Evolutionary conservation across 371 early-diverging fungal genomes (phyloP).

Genomic region (Mucor lusitanicus): DNA sequence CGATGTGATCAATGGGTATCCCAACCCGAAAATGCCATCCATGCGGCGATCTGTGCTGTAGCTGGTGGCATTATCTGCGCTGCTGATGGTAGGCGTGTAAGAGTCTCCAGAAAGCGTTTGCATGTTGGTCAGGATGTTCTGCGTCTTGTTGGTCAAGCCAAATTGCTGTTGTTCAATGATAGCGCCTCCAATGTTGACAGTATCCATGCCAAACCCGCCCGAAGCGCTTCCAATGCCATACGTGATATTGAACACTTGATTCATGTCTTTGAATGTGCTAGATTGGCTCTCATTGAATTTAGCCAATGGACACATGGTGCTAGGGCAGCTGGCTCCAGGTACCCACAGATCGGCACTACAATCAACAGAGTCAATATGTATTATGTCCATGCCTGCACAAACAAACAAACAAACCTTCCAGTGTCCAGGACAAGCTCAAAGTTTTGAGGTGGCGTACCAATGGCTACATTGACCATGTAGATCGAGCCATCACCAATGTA

Average conservation of each 20-base stretch:
- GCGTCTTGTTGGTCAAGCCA: slow-evolving; percentile 20
- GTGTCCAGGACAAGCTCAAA: slow-evolving; percentile 40
- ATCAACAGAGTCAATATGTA: neutral
- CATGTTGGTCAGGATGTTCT: slow-evolving; percentile 24
- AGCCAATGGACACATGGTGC: slow-evolving; percentile 25
- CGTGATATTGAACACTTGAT: slow-evolving; percentile 19
- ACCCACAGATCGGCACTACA: slow-evolving; percentile 46
- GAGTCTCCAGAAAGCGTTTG: neutral
- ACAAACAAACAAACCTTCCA: slow-evolving; percentile 34
- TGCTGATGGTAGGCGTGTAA: slow-evolving; percentile 1
- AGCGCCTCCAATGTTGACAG: slow-evolving; percentile 31
- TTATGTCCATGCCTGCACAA: neutral
- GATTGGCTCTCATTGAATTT: slow-evolving; percentile 35
- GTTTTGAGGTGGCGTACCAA: slow-evolving; percentile 42
- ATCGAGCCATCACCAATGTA: slow-evolving; percentile 29
- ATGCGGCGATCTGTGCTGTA: slow-evolving; percentile 4
- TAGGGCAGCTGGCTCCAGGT: slow-evolving; percentile 30
- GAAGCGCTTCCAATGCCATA: slow-evolving; percentile 43
- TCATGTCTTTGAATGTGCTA: slow-evolving; percentile 24
- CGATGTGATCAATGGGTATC: slow-evolving; percentile 41
- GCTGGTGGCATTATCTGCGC: neutral
- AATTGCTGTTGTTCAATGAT: slow-evolving; percentile 42
- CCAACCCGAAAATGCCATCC: slow-evolving; percentile 51
- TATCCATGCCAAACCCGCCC: slow-evolving; percentile 35
- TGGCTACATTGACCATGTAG: slow-evolving; percentile 24